Evolutionary conservation across 2,329 filamentous ascomycete species (phyloP).

Genomic region (Dactylellina haptotyla): DNA sequence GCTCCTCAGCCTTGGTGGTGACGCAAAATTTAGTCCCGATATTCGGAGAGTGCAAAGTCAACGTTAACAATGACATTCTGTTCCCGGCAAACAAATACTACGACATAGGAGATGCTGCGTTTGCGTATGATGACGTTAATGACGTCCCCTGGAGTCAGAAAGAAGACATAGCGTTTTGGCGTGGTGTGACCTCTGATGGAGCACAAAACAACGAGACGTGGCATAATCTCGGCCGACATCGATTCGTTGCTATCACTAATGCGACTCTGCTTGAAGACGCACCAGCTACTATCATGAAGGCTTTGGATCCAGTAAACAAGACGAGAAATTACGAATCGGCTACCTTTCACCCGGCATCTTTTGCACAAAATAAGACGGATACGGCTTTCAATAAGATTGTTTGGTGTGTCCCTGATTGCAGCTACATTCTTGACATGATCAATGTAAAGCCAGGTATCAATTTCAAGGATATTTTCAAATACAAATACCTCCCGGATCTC

Average conservation of each 20-base stretch:
- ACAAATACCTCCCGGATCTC: constrained; percentile 79
- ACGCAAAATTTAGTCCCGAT: constrained; percentile 72
- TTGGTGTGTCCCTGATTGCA: constrained; percentile 66
- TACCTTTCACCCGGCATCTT: constrained; percentile 62
- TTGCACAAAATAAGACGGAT: constrained; percentile 60
- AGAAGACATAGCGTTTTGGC: constrained; percentile 69
- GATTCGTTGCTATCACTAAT: constrained; percentile 79
- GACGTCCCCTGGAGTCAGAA: constrained; percentile 71
- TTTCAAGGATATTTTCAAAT: constrained; percentile 63
- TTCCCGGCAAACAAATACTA: constrained; percentile 76
- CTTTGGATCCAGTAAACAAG: constrained; percentile 59
- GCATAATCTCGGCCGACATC: constrained; percentile 78
- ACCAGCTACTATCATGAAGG: constrained; percentile 59
- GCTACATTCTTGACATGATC: constrained; percentile 64
- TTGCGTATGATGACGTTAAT: constrained; percentile 68
- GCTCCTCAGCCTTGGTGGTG: constrained; percentile 68
- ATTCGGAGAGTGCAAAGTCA: constrained; percentile 75
- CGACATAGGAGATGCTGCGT: constrained; percentile 67
- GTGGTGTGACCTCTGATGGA: constrained; percentile 73
- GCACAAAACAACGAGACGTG: constrained; percentile 71
- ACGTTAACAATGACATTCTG: constrained; percentile 74
- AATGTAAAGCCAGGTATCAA: constrained; percentile 58
- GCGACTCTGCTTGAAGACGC: constrained; percentile 70
- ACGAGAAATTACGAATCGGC: constrained; percentile 56
- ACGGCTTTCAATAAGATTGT: constrained; percentile 63